Evolutionary conservation across 768 basidiomycete genomes (phyloP), one percentile per base, ranked within the genome.

Genomic region (Hypsizygus marmoreus): DNA sequence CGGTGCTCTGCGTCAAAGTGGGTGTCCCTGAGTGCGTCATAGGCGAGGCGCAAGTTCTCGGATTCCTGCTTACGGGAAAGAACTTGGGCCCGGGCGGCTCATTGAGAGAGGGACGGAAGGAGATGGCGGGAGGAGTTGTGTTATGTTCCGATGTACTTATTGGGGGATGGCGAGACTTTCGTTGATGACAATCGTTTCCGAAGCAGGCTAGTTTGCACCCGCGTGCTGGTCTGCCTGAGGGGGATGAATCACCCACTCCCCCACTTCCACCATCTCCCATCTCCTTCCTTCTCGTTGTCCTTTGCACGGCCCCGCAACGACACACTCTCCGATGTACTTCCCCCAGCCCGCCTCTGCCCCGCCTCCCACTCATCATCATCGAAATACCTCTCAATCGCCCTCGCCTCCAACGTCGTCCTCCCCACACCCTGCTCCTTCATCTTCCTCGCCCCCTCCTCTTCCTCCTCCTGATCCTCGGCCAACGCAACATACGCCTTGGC

Each of bases 291-390:
- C 49, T 49, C 24, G 13, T 17, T 36, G 33, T 13, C 17, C 17
- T 40, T 12, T 24, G 11, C 16, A 31, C 13, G 13, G 31, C 12
- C 40, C 40, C 23, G 10, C 48, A 33, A 39, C 43, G 20, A 28
- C 26, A 19, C 33, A 40, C 33, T 40, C 44, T n/a, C n/a, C n/a
- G n/a, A n/a, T n/a, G n/a, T n/a, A n/a, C n/a, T n/a, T n/a, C n/a
- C n/a, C n/a, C n/a, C n/a, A n/a, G n/a, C n/a, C 19, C 34, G 32
- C 28, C 37, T 24, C 28, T 49, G 56, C n/a, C 51, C 58, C 39
- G 66, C 63, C 60, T 88, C 87, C 86, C 86, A 89, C 48, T 86
- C 83, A 1, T 74, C 71, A 50, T 89, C 86, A 37, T 85, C 83
- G 44, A 87, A 56, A 61, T 86, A 89, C 33, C 59, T 68, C 45